A percentile compares a stretch with the other conserved stretches of the same genome.
phyloP scores from a whole-genome alignment of 73 alveolate genomes.

The Uronychia binucleata region DNA sequence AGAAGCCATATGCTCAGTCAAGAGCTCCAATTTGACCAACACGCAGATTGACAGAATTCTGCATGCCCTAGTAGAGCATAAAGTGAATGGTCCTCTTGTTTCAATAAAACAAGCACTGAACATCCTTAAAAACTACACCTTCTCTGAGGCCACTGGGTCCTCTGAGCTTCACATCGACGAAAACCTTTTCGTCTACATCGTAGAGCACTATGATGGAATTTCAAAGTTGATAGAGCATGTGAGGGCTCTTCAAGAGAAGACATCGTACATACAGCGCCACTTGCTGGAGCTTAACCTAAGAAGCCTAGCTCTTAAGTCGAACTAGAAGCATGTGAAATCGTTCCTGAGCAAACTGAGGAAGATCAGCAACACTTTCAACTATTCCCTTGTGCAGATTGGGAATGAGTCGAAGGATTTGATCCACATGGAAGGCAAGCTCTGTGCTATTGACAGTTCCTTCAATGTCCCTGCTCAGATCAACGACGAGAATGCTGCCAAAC shows the following conservation, averaged over 20 bases:
- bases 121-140: slow-evolving; percentile 27
- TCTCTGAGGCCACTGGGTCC: slow-evolving; percentile 18
- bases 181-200: slow-evolving; percentile 46
- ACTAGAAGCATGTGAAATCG: slow-evolving; percentile 36
- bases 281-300: slow-evolving; percentile 40
- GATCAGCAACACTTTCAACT: slow-evolving; percentile 32
- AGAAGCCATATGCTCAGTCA: slow-evolving; percentile 13
- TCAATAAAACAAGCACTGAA: slow-evolving; percentile 11
- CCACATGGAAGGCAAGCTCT: slow-evolving; percentile 35
- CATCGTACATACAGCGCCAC: slow-evolving; percentile 43
- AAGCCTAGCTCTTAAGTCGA: slow-evolving; percentile 33
- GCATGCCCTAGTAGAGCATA: slow-evolving; percentile 43
- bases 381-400: slow-evolving; percentile 19
- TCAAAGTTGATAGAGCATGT: slow-evolving; percentile 21
- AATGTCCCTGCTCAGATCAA: slow-evolving; percentile 22
- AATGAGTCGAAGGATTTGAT: slow-evolving; percentile 38
- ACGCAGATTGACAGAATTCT: slow-evolving; percentile 39
- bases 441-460: slow-evolving; percentile 39
- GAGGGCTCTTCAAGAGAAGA: slow-evolving; percentile 27
- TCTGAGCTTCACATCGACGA: slow-evolving; percentile 42
- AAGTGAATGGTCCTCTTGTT: slow-evolving; percentile 19
- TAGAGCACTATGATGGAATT: slow-evolving; percentile 54
- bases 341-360: slow-evolving; percentile 19
- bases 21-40: slow-evolving; percentile 18
- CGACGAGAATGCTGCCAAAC: slow-evolving; percentile 36